Evolutionary conservation across 768 basidiomycete species (phyloP).

Genomic region (Suillus brevipes): DNA sequence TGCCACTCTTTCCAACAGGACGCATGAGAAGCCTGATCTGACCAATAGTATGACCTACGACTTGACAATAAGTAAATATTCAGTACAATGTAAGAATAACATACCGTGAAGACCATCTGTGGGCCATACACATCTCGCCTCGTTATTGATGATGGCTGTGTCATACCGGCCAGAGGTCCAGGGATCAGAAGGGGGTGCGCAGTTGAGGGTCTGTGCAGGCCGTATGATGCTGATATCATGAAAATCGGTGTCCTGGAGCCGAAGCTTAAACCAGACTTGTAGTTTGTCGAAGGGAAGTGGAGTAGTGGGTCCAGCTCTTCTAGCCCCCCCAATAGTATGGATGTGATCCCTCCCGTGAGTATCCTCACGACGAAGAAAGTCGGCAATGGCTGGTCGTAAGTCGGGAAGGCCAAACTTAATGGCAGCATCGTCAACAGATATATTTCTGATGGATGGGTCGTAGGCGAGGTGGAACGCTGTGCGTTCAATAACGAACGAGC

Average conservation of each 20-base stretch:
- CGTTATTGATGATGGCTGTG: not conserved
- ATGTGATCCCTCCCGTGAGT: not conserved
- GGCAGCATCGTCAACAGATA: constrained; percentile 25
- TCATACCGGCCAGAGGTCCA: constrained; percentile 7
- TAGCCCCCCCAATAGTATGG: not conserved
- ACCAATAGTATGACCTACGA: constrained; percentile 3
- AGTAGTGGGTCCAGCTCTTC: too few relatives aligned
- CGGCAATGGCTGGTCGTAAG: constrained; percentile 18
- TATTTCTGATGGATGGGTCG: constrained; percentile 19
- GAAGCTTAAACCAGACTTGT: too few relatives aligned
- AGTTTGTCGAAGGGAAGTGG: too few relatives aligned
- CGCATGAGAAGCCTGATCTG: constrained; percentile 6
- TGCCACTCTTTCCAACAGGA: not conserved
- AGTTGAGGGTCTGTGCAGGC: too few relatives aligned
- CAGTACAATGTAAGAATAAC: not conserved
- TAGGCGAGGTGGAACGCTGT: constrained; percentile 28
- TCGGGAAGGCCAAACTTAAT: not conserved
- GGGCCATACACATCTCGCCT: not conserved
- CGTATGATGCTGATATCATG: too few relatives aligned
- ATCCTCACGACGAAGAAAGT: not conserved
- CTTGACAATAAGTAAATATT: not conserved
- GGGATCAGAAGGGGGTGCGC: constrained; percentile 1
- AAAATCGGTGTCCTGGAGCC: too few relatives aligned
- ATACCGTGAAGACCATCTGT: not conserved
- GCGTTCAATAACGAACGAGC: constrained; percentile 14